phyloP scores from a whole-genome alignment of 2,329 filamentous ascomycete genomes.

The Cyanodermella asteris region DNA sequence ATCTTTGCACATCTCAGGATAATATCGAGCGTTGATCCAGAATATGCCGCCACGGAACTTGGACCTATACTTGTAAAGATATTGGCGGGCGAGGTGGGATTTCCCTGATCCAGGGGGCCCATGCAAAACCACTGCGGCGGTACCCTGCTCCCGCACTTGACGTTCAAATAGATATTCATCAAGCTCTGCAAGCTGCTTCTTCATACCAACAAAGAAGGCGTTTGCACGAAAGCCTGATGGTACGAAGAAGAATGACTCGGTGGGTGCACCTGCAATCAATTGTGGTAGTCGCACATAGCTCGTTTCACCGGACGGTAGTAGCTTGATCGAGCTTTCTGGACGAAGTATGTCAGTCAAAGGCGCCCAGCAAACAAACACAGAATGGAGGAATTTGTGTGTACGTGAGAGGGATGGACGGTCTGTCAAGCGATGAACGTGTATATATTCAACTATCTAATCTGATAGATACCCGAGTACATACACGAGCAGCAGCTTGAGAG shows the following conservation, averaged over 20 bases:
- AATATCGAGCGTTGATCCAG: slow-evolving; percentile 43
- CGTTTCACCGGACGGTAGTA: neutral
- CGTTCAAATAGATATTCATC: slow-evolving; percentile 37
- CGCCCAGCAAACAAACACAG: no score
- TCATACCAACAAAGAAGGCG: slow-evolving; percentile 38
- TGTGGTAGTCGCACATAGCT: neutral
- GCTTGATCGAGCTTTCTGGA: no score
- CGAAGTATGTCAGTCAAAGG: no score
- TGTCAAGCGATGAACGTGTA: no score
- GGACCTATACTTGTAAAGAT: slow-evolving; percentile 36
- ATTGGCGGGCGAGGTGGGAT: slow-evolving; percentile 45
- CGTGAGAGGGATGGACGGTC: no score
- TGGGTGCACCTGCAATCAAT: neutral
- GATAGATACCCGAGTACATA: no score
- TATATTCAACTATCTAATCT: no score
- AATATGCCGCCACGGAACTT: slow-evolving; percentile 45
- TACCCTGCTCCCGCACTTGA: slow-evolving; percentile 34
- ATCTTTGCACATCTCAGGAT: slow-evolving; percentile 35
- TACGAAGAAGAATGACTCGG: slow-evolving; percentile 19
- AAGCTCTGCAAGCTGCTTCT: slow-evolving; percentile 34
- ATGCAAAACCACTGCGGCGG: slow-evolving; percentile 41
- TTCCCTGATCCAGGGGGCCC: slow-evolving; percentile 47
- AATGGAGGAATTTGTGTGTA: no score
- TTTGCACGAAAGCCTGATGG: slow-evolving; percentile 41
- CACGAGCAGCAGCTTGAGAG: no score